Conservation (phyloP, 2,329 filamentous ascomycete genomes). For the Hypomyces rosellus region DNA sequence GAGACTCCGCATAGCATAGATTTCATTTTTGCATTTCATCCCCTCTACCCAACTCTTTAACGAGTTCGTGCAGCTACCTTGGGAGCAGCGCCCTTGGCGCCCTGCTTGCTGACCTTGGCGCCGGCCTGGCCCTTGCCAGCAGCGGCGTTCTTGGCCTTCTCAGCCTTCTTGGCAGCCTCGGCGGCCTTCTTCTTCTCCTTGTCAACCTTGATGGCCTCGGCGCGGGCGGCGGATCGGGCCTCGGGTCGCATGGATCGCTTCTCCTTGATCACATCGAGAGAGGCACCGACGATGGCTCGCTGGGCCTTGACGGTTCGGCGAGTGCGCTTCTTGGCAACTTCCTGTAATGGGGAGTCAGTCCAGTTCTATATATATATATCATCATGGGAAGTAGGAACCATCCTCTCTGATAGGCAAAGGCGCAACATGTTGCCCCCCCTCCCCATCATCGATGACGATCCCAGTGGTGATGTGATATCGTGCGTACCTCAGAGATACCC, state of each 20-base stretch:
- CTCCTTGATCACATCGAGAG: conserved; percentile 99
- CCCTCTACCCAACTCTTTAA: conserved; percentile 35
- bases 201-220: conserved; percentile 87
- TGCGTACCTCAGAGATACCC: conserved; percentile 98
- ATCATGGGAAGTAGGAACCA: not conserved
- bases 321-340: conserved; percentile 99
- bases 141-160: conserved; percentile 93
- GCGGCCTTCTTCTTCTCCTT: conserved; percentile 96
- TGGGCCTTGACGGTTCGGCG: conserved; percentile 97
- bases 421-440: not conserved
- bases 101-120: conserved; percentile 93
- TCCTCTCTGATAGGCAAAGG: not conserved
- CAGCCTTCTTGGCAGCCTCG: conserved; percentile 92
- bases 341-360: conserved; percentile 56
- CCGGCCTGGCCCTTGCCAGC: conserved; percentile 70
- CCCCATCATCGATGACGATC: not conserved
- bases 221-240: conserved; percentile 85
- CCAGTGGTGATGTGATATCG: not conserved
- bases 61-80: conserved; percentile 85
- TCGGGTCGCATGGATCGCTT: conserved; percentile 90
- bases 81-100: conserved; percentile 78
- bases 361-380: too few relatives aligned
- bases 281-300: conserved; percentile 98
- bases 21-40: conserved; percentile 17
- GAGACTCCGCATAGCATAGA: conserved; percentile 28